A percentile compares a stretch with the other conserved stretches of the same genome.
Evolutionary conservation across 176 grass and related monocot species (phyloP).

Genomic region (Phoenix dactylifera): DNA sequence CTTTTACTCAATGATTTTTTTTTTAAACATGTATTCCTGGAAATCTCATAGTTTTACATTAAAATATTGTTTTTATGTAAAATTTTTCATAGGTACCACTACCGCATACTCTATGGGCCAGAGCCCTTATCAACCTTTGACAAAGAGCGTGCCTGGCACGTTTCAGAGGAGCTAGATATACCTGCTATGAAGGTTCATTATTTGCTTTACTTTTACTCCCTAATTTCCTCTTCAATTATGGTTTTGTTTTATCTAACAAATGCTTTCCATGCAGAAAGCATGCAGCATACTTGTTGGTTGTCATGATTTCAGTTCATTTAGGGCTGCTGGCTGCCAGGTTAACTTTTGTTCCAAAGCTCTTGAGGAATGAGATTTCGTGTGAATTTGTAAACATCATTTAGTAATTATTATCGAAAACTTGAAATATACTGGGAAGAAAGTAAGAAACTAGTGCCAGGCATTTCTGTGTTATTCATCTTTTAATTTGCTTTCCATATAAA

Average conservation of each 20-base stretch:
- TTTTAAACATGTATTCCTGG: no score
- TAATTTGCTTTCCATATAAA: no score
- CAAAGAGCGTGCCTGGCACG: conserved; percentile 75
- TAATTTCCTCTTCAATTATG: conserved; percentile 12
- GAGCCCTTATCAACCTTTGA: conserved; percentile 70
- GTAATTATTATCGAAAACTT: no score
- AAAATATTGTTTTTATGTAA: not conserved
- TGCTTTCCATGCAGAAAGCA: conserved; percentile 51
- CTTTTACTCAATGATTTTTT: no score
- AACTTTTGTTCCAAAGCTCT: conserved; percentile 24
- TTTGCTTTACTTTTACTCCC: not conserved
- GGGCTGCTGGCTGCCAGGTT: conserved; percentile 90
- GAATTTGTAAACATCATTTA: no score
- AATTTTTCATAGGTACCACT: conserved; percentile 61
- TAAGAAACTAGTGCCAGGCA: no score
- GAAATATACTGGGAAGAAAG: no score
- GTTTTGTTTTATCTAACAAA: not conserved
- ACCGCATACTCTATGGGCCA: conserved; percentile 75
- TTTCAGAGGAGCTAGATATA: conserved; percentile 66
- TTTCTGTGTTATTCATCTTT: no score
- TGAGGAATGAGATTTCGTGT: not conserved
- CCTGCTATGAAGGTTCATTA: conserved; percentile 60
- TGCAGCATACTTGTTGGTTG: conserved; percentile 63
- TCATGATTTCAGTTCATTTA: conserved; percentile 99
- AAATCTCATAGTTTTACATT: not conserved